Evolutionary conservation across 257 asterid genomes (phyloP), one percentile per base, ranked within the genome.

Genomic region (Ballota nigra): DNA sequence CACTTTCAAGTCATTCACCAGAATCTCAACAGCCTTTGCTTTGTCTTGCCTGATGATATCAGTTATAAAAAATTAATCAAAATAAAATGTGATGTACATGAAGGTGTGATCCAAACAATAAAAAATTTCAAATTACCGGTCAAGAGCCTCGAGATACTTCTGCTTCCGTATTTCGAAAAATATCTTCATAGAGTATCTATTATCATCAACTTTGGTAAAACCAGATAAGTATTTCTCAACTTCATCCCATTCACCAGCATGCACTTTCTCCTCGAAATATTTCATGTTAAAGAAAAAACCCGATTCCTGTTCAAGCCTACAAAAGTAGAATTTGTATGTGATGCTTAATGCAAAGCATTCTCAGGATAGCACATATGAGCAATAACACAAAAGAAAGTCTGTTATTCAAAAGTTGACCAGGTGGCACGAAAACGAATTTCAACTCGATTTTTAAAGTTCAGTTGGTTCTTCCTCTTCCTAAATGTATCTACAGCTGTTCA

Each of bases 61-160:
- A 74, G 63, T 43, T 23, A 63, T 11, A 26, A 63, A 63, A 13
- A 4, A 19, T 10, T 6, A 12, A 60, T 41, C 34, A 56, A 36
- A 24, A 15, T 20, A 62, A 31, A 36, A 18, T 67, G 11, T n/a
- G 38, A 12, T 36, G 18, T 8, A 49, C 22, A 20, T 8, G 34
- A 22, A 9, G 36, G 34, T 65, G 29, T 4, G 29, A 38, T n/a
- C 23, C 22, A 22, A 63, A 0, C 47, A 69, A 59, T 12, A 10
- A 24, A 63, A 68, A 49, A 5, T 36, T 52, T 66, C 26, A 40
- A 18, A 73, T 73, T 85, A 93, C 98, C 89, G 61, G 79, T 93
- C 98, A 76, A 93, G 98, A 70, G 97, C 96, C 84, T 93, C 98
- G 53, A 93, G 98, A 84, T 93, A 93, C 79, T 91, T 93, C 86